A percentile compares a stretch with the other conserved stretches of the same genome.
phyloP scores from a whole-genome alignment of 768 basidiomycete species.

The Rhizopogon roseolus region DNA sequence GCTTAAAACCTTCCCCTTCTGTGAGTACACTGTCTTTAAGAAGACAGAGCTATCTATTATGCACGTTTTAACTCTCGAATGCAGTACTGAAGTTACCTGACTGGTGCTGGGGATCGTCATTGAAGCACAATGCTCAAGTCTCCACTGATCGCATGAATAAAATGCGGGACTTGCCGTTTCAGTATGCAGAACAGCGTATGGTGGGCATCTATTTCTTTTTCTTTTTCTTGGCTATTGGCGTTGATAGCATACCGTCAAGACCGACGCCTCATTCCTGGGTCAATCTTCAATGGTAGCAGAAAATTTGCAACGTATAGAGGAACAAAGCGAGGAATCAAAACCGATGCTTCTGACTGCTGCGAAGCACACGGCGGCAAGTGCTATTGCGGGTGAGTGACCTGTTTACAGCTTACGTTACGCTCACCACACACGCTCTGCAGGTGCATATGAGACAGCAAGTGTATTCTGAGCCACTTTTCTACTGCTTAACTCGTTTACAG shows the following conservation, averaged over 20 bases:
- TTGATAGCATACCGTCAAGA: neutral
- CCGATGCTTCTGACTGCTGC: constrained; percentile 2
- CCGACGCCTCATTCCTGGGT: neutral
- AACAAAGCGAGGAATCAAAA: constrained; percentile 2
- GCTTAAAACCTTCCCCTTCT: constrained; percentile 2
- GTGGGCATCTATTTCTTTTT: neutral
- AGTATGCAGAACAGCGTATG: constrained; percentile 4
- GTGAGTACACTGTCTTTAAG: constrained; percentile 4
- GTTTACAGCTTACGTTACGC: neutral
- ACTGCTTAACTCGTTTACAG: constrained; percentile 1
- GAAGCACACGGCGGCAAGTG: constrained; percentile 6
- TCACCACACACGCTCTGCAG: constrained; percentile 7
- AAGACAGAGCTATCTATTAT: neutral
- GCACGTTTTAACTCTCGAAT: neutral
- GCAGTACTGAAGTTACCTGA: constrained; percentile 9
- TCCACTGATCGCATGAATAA: neutral
- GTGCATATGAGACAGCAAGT: constrained; percentile 16
- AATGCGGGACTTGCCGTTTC: constrained; percentile 1
- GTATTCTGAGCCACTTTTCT: neutral
- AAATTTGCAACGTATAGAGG: constrained; percentile 11
- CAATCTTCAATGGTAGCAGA: constrained; percentile 8
- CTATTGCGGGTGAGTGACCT: constrained; percentile 10
- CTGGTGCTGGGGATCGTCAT: constrained; percentile 8
- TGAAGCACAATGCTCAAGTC: constrained; percentile 3
- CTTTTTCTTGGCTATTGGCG: neutral